Conservation (phyloP, 441 rosid genomes). For the Euphorbia celastroides region DNA sequence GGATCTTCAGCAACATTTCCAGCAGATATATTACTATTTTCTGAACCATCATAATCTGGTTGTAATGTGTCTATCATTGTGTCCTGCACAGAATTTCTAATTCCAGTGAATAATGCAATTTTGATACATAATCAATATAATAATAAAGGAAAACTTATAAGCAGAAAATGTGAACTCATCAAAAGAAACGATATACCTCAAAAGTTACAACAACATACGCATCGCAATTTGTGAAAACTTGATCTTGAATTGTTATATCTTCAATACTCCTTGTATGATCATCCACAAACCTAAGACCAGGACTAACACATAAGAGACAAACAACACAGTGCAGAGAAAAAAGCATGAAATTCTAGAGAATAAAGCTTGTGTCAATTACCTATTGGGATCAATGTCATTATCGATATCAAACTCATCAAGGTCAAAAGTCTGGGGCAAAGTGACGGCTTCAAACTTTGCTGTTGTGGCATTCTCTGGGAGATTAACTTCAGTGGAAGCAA, state of each 20-base stretch:
- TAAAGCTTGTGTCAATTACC: conserved; percentile 22
- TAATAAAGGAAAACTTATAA: background rate
- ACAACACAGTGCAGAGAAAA: background rate
- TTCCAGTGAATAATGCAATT: conserved; percentile 10
- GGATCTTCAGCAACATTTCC: conserved; percentile 13
- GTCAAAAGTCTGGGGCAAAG: conserved; percentile 59
- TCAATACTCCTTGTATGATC: conserved; percentile 43
- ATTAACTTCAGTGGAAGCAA: conserved; percentile 37
- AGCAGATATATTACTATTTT: conserved; percentile 13
- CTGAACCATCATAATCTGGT: conserved; percentile 24
- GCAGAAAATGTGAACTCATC: background rate
- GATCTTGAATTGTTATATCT: conserved; percentile 79
- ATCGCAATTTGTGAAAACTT: conserved; percentile 49
- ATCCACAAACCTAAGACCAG: conserved; percentile 39
- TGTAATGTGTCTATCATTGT: conserved; percentile 20
- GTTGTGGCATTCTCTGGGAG: conserved; percentile 67
- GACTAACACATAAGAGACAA: background rate
- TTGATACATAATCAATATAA: background rate
- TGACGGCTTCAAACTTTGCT: conserved; percentile 61
- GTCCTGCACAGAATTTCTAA: conserved; percentile 37
- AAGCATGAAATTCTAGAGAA: background rate
- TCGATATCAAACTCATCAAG: conserved; percentile 65
- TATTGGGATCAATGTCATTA: conserved; percentile 23
- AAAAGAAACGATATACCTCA: conserved; percentile 36
- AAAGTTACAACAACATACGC: conserved; percentile 59